Evolutionary conservation across 1,284 basidiomycete genomes (phyloP).

Genomic region (Sporisorium reilianum): DNA sequence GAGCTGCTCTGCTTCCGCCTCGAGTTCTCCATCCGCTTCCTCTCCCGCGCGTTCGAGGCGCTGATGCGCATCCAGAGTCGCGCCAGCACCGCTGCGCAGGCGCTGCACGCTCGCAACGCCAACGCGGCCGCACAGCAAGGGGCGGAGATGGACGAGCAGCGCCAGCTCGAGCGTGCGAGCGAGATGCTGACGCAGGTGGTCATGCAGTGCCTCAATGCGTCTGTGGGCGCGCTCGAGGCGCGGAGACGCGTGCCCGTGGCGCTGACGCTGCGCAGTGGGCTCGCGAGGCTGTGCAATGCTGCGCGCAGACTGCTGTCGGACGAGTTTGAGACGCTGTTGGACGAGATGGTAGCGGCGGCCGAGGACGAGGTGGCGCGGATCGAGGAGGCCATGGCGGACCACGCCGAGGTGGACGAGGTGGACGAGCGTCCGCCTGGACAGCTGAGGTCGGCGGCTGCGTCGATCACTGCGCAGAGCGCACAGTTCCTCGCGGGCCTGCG

Average conservation of each 20-base stretch:
- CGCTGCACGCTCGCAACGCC: constrained; percentile 23
- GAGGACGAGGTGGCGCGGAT: constrained; percentile 35
- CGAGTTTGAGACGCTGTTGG: constrained; percentile 46
- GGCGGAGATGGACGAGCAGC: constrained; percentile 44
- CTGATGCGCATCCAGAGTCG: constrained; percentile 35
- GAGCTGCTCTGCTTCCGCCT: constrained; percentile 38
- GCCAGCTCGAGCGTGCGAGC: constrained; percentile 32
- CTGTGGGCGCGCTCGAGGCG: constrained; percentile 25
- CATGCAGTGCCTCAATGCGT: constrained; percentile 43
- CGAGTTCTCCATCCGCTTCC: constrained; percentile 41
- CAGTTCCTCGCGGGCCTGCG: constrained; percentile 36
- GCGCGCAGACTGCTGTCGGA: constrained; percentile 34
- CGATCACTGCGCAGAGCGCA: constrained; percentile 27
- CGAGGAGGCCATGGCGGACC: constrained; percentile 19
- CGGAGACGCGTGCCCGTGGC: constrained; percentile 15
- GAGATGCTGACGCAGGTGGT: constrained; percentile 48
- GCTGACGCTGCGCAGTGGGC: constrained; percentile 30
- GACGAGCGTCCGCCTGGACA: not conserved
- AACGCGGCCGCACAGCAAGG: constrained; percentile 22
- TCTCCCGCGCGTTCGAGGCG: constrained; percentile 33
- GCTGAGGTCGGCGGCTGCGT: constrained; percentile 14
- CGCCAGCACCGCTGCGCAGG: constrained; percentile 36
- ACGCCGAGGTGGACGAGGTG: constrained; percentile 3
- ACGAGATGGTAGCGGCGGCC: constrained; percentile 40
- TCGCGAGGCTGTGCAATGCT: constrained; percentile 41